Percentiles rank a stretch among this genome's conserved stretches.
These are phyloP conservation scores for Kwoniella dendrophila DNA, from an alignment of 768 basidiomycete genomes.

Conservation along the genomic window DNA sequence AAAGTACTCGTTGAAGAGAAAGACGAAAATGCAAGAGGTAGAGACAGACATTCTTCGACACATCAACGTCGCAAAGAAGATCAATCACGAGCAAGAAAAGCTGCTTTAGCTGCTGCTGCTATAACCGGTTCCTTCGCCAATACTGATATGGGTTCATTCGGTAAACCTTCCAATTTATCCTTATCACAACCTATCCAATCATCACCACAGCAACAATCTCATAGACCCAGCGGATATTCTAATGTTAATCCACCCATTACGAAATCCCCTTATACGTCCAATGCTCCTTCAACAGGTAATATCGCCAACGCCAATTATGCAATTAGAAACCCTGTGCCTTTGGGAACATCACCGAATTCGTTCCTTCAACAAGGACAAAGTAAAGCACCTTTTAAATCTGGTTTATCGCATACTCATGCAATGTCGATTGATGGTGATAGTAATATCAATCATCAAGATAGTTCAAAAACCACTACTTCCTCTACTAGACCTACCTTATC, in stretches of 20 bases:
- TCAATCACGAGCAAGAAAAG: slow-evolving; percentile 33
- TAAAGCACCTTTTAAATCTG: slow-evolving; percentile 17
- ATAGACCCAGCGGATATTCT: not conserved
- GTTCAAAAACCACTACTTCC: not conserved
- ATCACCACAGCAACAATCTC: not conserved
- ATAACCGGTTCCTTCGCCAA: slow-evolving; percentile 39
- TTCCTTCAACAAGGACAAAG: no score
- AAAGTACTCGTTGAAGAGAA: slow-evolving; percentile 5
- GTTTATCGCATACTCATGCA: slow-evolving; percentile 14
- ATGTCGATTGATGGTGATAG: slow-evolving; percentile 4
- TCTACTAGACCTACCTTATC: slow-evolving; percentile 7
- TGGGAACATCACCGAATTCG: slow-evolving; percentile 1
- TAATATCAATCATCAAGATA: not conserved
- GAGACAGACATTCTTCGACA: slow-evolving; percentile 9
- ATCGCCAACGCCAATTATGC: slow-evolving; percentile 8
- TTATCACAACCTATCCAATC: slow-evolving; percentile 2
- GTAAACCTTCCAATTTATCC: slow-evolving; percentile 17
- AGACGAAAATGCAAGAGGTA: slow-evolving; percentile 10
- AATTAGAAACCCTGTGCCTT: slow-evolving; percentile 7
- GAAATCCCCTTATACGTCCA: no score
- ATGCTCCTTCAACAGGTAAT: not conserved
- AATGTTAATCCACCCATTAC: not conserved
- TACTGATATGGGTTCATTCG: slow-evolving; percentile 43
- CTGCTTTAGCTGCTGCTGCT: slow-evolving; percentile 46
- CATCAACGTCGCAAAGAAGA: slow-evolving; percentile 20